Evolutionary conservation across 176 grass and related monocot species (phyloP), one percentile per base, ranked within the genome.

Genomic region (Zea mays): DNA sequence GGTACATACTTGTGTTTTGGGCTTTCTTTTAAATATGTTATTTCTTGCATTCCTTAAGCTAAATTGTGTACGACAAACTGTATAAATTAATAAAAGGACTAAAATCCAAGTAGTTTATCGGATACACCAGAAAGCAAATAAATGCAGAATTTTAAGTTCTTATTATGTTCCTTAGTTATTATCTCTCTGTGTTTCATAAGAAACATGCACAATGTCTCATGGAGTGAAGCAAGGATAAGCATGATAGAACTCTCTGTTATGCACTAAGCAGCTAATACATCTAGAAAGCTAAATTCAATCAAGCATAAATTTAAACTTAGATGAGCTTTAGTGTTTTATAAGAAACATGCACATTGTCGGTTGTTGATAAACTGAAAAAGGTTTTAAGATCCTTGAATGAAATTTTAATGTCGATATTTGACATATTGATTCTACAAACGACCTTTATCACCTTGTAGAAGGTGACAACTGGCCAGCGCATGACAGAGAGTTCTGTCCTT

Each of bases 401-500:
- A 47, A 44, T 71, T 81, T 10, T 75, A 68, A 48, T 62, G 50
- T 40, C 1, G 46, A 81, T 2, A 71, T 40, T 65, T 65, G 40
- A 54, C 43, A 48, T 71, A 72, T 82, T 27, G 73, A 20, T 79
- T 63, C 15, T 75, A 15, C 40, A n/a, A 42, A 37, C 27, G n/a
- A 49, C 20, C 42, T 54, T 5, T 42, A 57, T 63, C 59, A 63
- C 75, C 76, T 64, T 92, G 74, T 85, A 98, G 96, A 90, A 84
- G 5, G 74, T 97, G 80, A 97, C 89, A 0, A 70, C 89, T 35
- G 50, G 85, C 27, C 95, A 98, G 68, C 85, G 85, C 52, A 86
- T 86, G 95, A 86, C 84, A 20, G 92, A 98, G 87, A 98, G 89
- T 88, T 98, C 96, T 81, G 92, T 98, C 75, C 89, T 98, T 69